phyloP scores from a whole-genome alignment of 768 basidiomycete species.

The Infundibulicybe gibba region DNA sequence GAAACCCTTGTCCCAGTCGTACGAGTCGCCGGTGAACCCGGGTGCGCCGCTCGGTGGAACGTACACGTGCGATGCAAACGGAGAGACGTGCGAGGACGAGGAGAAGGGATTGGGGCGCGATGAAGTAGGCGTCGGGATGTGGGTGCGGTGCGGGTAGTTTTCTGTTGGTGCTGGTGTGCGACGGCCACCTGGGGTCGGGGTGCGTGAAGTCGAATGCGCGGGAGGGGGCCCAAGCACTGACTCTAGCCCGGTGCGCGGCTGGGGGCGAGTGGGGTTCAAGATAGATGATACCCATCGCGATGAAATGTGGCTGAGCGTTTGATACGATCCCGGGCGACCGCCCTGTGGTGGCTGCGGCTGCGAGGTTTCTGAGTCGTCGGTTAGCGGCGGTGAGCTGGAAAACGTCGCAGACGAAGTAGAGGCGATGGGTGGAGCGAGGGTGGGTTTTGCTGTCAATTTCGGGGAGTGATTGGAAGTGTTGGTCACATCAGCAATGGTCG shows the following conservation, averaged over 20 bases:
- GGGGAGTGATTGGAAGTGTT: slow-evolving; percentile 20
- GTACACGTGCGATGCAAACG: slow-evolving; percentile 37
- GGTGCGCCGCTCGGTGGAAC: slow-evolving; percentile 63
- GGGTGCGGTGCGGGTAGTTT: slow-evolving; percentile 7
- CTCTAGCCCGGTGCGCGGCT: not conserved
- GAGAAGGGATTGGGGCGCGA: slow-evolving; percentile 53
- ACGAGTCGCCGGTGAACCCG: slow-evolving; percentile 64
- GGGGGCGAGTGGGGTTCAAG: slow-evolving; percentile 9
- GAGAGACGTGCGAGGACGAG: slow-evolving; percentile 24
- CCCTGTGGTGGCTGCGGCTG: not conserved
- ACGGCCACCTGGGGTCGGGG: not conserved
- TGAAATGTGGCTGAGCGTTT: slow-evolving; percentile 41
- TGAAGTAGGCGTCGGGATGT: slow-evolving; percentile 8
- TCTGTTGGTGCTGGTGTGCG: slow-evolving; percentile 7
- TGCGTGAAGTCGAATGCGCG: slow-evolving; percentile 15
- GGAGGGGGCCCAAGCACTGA: slow-evolving; percentile 2
- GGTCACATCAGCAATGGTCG: slow-evolving; percentile 4
- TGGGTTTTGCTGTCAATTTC: slow-evolving; percentile 25
- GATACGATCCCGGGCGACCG: slow-evolving; percentile 25
- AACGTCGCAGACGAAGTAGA: slow-evolving; percentile 19
- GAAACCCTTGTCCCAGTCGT: slow-evolving; percentile 68
- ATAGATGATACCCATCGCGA: slow-evolving; percentile 50
- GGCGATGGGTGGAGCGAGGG: slow-evolving; percentile 33
- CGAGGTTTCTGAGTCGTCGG: not conserved
- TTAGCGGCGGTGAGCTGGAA: slow-evolving; percentile 13